Conservation (phyloP, 768 basidiomycete genomes). For the Serendipita sp. region DNA sequence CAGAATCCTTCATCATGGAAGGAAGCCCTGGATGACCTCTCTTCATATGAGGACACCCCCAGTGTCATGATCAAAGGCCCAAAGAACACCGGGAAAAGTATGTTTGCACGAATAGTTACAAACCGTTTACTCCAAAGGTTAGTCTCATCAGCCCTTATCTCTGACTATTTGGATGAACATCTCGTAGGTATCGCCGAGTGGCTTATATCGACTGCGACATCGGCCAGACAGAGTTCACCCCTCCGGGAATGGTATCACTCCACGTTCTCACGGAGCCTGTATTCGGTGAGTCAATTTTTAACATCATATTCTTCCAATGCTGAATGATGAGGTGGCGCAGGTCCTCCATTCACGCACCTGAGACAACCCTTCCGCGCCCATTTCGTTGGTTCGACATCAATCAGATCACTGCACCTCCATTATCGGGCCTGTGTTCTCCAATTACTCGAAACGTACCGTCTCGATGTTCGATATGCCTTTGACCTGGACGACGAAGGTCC, state of each 20-base stretch:
- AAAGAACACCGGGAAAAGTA: constrained; percentile 82
- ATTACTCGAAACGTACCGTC: constrained; percentile 46
- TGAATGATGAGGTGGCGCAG: too few species aligned
- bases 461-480: constrained; percentile 44
- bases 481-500: constrained; percentile 16
- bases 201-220: constrained; percentile 86
- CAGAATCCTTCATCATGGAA: too few species aligned
- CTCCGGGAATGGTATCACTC: constrained; percentile 69
- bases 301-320: too few species aligned
- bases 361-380: constrained; percentile 55
- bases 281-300: constrained; percentile 37
- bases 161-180: not conserved
- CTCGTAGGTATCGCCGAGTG: constrained; percentile 50
- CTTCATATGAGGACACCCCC: too few species aligned
- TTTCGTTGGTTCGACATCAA: constrained; percentile 65
- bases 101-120: constrained; percentile 55
- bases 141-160: not conserved
- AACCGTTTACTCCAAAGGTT: constrained; percentile 52
- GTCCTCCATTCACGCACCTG: constrained; percentile 60
- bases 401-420: constrained; percentile 54
- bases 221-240: constrained; percentile 88
- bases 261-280: constrained; percentile 48
- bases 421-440: constrained; percentile 58
- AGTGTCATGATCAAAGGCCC: constrained; percentile 53
- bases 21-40: too few species aligned